Conservation (phyloP, 225 moss, liverwort and hornwort genomes). For the Pseudoscleropodium purum region DNA sequence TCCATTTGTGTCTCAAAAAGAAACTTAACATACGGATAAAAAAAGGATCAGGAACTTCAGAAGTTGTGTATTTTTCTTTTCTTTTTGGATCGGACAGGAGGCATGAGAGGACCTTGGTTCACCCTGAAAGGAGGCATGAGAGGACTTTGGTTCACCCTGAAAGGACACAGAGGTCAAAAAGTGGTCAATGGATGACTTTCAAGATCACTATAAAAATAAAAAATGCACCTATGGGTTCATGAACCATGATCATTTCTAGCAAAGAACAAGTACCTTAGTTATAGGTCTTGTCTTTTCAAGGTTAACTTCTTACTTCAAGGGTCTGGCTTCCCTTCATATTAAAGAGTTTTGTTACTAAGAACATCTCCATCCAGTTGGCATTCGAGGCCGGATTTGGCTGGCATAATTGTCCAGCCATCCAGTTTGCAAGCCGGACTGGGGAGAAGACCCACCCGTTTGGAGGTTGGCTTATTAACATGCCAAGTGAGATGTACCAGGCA, state of each 20-base stretch:
- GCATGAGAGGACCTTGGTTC: background rate
- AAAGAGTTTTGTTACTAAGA: too few relatives aligned
- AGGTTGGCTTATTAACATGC: too few relatives aligned
- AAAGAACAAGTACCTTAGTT: background rate
- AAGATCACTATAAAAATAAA: background rate
- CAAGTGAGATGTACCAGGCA: too few relatives aligned
- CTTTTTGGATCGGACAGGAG: background rate
- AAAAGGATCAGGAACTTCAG: background rate
- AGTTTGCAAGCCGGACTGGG: too few relatives aligned
- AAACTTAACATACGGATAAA: too few relatives aligned
- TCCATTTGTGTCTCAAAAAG: background rate
- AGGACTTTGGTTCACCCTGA: background rate
- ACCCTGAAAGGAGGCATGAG: rapidly evolving
- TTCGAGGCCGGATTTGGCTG: too few relatives aligned
- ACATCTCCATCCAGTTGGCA: too few relatives aligned
- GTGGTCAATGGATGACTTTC: background rate
- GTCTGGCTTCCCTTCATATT: too few relatives aligned
- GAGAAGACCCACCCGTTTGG: too few relatives aligned
- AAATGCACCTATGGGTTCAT: background rate
- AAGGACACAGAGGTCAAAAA: background rate
- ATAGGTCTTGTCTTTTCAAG: too few relatives aligned
- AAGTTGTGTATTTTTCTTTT: background rate
- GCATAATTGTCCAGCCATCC: too few relatives aligned
- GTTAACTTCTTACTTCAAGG: background rate
- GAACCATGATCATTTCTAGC: background rate